Conservation (phyloP, 805 yeast genomes). For the Candida sakaeoensis region DNA sequence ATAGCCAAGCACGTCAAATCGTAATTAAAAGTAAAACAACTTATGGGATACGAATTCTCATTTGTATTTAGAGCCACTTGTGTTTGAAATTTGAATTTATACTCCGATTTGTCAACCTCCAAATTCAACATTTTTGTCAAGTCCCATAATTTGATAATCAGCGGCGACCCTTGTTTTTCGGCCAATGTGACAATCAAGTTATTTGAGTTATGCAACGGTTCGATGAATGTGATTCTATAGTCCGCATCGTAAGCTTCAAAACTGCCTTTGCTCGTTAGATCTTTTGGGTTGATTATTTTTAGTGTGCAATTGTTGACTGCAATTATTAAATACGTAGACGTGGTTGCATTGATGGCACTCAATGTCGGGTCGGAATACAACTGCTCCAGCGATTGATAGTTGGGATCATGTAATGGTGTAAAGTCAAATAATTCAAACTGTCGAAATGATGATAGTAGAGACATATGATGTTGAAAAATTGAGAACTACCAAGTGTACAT, state of each 20-base stretch:
- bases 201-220: conserved; percentile 43
- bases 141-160: conserved; percentile 71
- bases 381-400: conserved; percentile 54
- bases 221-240: conserved; percentile 58
- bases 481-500: conserved; percentile 5
- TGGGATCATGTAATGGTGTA: conserved; percentile 82
- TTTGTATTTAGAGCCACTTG: conserved; percentile 58
- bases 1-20: conserved; percentile 64
- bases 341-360: conserved; percentile 58
- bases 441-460: conserved; percentile 47
- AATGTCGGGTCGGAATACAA: conserved; percentile 78
- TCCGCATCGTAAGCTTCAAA: conserved; percentile 66
- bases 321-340: conserved; percentile 49
- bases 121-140: conserved; percentile 44
- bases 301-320: conserved; percentile 53
- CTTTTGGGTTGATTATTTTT: conserved; percentile 48
- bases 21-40: conserved; percentile 53
- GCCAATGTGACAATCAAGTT: conserved; percentile 67
- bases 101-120: conserved; percentile 15
- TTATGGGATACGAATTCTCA: conserved; percentile 72
- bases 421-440: conserved; percentile 85
- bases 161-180: conserved; percentile 69
- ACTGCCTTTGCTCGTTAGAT: conserved; percentile 42
- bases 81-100: conserved; percentile 49
- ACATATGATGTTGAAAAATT: conserved; percentile 7